Conservation (phyloP, 345 rosid species). For the Eucalyptus cloeziana region DNA sequence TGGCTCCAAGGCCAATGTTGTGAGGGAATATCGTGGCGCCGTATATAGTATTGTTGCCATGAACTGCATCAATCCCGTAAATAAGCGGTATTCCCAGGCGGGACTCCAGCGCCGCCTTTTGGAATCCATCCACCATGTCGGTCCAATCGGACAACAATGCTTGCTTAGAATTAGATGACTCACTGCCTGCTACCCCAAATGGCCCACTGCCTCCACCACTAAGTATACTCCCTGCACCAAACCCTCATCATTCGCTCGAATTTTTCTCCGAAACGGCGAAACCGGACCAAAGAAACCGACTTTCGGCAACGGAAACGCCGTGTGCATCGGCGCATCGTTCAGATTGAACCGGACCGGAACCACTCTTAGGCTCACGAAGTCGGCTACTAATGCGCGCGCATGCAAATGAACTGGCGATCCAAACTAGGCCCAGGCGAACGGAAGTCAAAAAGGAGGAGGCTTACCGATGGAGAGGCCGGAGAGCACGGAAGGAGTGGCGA, state of each 20-base stretch:
- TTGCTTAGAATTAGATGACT: conserved; percentile 37
- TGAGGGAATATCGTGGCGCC: conserved; percentile 92
- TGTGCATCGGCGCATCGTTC: neutral
- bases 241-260: neutral
- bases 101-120: conserved; percentile 54
- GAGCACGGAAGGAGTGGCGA: conserved; percentile 34
- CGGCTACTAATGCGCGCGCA: neutral
- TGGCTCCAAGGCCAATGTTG: conserved; percentile 82
- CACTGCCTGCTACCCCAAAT: conserved; percentile 25
- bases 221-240: conserved; percentile 60
- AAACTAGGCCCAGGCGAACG: neutral
- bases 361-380: neutral
- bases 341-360: neutral
- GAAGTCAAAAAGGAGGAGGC: neutral
- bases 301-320: neutral
- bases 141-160: conserved; percentile 68
- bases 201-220: conserved; percentile 77
- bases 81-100: conserved; percentile 77
- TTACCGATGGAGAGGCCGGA: conserved; percentile 45
- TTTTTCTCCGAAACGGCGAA: neutral
- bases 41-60: conserved; percentile 67
- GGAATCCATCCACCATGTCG: conserved; percentile 74
- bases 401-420: neutral
- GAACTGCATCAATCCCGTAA: conserved; percentile 89
- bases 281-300: neutral